Conservation (phyloP, 179 eudicot genomes). For the Silene noctiflora region DNA sequence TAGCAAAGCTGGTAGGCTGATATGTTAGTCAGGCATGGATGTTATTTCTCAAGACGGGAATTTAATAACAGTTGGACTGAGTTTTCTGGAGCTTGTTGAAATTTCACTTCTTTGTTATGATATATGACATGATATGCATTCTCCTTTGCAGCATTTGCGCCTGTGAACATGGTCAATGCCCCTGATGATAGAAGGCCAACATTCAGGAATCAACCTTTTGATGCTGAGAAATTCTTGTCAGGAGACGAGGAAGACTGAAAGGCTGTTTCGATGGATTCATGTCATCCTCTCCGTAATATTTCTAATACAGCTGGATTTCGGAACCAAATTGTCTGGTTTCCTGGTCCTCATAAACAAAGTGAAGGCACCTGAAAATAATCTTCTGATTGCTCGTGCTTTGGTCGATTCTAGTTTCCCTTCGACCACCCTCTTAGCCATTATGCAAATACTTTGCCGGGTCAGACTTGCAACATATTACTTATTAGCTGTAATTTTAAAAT, state of each 20-base stretch:
- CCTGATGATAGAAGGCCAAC: conserved; percentile 32
- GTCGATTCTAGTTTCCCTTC: not conserved
- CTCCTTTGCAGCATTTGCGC: conserved; percentile 80
- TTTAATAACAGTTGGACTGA: not conserved
- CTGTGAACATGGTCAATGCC: conserved; percentile 53
- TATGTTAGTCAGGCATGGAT: not conserved
- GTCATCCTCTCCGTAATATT: conserved; percentile 6
- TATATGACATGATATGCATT: conserved; percentile 19
- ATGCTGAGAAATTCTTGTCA: conserved; percentile 56
- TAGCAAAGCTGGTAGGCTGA: not conserved
- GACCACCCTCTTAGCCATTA: not conserved
- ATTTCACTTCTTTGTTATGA: not conserved
- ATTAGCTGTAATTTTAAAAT: not conserved
- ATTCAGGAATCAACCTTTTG: conserved; percentile 54
- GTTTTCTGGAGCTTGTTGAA: not conserved
- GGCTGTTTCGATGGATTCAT: not conserved
- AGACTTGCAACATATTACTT: not conserved
- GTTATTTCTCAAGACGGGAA: not conserved
- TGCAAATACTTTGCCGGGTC: not conserved
- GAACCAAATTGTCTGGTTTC: not conserved
- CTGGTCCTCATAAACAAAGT: not conserved
- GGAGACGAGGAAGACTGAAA: conserved; percentile 43
- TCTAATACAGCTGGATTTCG: not conserved
- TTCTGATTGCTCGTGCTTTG: not conserved
- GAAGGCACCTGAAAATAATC: not conserved